Conservation (phyloP, 177 flowering plant species). For the Vitis hybrid region DNA sequence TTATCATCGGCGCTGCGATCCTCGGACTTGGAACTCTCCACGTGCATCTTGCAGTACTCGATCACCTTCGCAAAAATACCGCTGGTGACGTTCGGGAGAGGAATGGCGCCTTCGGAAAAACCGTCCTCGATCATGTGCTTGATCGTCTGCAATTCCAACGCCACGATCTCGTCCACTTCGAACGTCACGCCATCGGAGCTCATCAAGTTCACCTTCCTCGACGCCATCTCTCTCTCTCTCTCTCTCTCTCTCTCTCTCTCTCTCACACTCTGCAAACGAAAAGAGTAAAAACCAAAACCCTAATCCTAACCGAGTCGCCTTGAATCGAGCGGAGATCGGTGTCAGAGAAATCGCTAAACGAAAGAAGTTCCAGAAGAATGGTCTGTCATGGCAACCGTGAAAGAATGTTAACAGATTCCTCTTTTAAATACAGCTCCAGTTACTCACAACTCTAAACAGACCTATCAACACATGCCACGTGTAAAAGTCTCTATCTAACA, state of each 20-base stretch:
- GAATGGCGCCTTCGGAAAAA: conserved; percentile 38
- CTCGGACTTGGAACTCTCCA: conserved; percentile 19
- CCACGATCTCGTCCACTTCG: conserved; percentile 57
- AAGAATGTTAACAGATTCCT: no score
- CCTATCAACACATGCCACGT: no score
- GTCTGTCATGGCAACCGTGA: no score
- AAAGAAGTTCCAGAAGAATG: no score
- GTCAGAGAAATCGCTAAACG: no score
- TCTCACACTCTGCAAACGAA: neutral
- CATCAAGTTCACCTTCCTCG: conserved; percentile 30
- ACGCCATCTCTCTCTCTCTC: conserved; percentile 4
- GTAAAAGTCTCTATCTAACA: no score
- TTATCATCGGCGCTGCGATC: conserved; percentile 23
- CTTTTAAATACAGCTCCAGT: no score
- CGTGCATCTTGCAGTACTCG: conserved; percentile 57
- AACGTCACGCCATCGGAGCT: conserved; percentile 47
- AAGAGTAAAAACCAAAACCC: no score
- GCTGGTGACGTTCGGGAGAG: conserved; percentile 41
- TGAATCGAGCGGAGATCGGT: no score
- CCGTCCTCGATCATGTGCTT: conserved; percentile 55
- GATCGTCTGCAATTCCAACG: conserved; percentile 51
- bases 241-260: neutral
- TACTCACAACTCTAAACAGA: no score
- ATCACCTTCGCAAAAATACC: conserved; percentile 45
- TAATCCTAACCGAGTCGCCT: no score